Conservation (phyloP, 78 protist genomes). For the Anaeramoeba flamelloides region DNA sequence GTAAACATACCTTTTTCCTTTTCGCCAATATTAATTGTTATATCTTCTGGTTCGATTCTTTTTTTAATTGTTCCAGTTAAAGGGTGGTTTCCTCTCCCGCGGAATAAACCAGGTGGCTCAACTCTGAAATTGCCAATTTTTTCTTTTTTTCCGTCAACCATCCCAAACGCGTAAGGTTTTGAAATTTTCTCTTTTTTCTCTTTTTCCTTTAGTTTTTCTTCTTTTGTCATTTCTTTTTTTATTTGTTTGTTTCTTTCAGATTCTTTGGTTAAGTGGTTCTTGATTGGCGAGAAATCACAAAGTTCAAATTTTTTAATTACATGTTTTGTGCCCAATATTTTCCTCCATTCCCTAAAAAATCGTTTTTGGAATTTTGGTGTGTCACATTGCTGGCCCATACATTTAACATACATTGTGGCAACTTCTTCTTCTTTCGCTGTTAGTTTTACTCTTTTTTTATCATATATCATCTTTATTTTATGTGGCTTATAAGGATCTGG, state of each 20-base stretch:
- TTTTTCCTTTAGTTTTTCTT: slow-evolving; percentile 13
- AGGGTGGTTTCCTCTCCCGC: slow-evolving; percentile 97
- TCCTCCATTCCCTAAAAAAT: slow-evolving; percentile 14
- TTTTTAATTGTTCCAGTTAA: slow-evolving; percentile 52
- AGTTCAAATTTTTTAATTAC: slow-evolving; percentile 20
- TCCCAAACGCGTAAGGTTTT: slow-evolving; percentile 49
- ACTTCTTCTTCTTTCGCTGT: slow-evolving; percentile 59
- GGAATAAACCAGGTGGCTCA: slow-evolving; percentile 96
- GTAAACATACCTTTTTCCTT: no score
- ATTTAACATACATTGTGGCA: slow-evolving; percentile 68
- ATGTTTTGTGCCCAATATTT: slow-evolving; percentile 5
- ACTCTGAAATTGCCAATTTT: slow-evolving; percentile 71
- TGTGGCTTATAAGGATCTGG: no score
- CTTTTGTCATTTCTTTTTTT: slow-evolving; percentile 2
- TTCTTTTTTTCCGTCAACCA: slow-evolving; percentile 76
- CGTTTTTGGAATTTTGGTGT: background rate
- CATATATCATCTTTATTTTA: no score
- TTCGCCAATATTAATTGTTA: slow-evolving; percentile 74
- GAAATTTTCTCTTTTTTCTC: slow-evolving; percentile 32
- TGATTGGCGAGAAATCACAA: slow-evolving; percentile 67
- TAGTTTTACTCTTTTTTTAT: slow-evolving; percentile 26
- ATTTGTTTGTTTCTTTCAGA: slow-evolving; percentile 32
- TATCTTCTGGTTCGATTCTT: slow-evolving; percentile 82
- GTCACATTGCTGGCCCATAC: no score
- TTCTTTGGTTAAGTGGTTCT: slow-evolving; percentile 15